Evolutionary conservation across 352 stramenopile genomes (phyloP).

Genomic region (Phytophthora litchii): DNA sequence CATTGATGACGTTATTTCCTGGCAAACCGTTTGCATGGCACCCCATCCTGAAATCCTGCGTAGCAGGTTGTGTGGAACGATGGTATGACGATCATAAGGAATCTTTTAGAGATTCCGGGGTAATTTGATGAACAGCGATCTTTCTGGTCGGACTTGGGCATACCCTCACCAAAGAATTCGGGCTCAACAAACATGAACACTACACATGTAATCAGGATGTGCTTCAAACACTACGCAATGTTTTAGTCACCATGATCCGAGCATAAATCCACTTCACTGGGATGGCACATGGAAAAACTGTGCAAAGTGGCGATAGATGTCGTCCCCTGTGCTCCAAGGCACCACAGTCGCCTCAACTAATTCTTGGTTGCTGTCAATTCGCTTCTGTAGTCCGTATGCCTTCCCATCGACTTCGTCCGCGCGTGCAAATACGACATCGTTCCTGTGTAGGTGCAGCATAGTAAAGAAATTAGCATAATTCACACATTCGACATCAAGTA

Average conservation of each 20-base stretch:
- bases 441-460: slow-evolving; percentile 23
- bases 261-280: too few relatives aligned
- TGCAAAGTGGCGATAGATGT: slow-evolving; percentile 64
- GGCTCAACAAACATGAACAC: too few relatives aligned
- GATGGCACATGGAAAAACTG: slow-evolving; percentile 31
- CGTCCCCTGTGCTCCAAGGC: slow-evolving; percentile 63
- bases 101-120: too few relatives aligned
- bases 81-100: not conserved
- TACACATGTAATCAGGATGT: too few relatives aligned
- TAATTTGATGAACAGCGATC: too few relatives aligned
- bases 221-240: too few relatives aligned
- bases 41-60: not conserved
- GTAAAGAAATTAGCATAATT: not conserved
- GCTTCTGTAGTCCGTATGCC: slow-evolving; percentile 63
- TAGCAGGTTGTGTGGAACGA: not conserved
- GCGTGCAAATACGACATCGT: slow-evolving; percentile 71
- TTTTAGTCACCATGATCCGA: too few relatives aligned
- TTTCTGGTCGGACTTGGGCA: too few relatives aligned
- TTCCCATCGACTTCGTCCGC: slow-evolving; percentile 52
- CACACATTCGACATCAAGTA: not conserved
- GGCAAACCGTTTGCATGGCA: not conserved
- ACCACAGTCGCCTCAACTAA: slow-evolving; percentile 52
- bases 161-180: too few relatives aligned
- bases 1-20: too few relatives aligned
- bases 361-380: slow-evolving; percentile 39